Conservation (phyloP, 805 yeast genomes). For the Nakazawaea ishiwadae region DNA sequence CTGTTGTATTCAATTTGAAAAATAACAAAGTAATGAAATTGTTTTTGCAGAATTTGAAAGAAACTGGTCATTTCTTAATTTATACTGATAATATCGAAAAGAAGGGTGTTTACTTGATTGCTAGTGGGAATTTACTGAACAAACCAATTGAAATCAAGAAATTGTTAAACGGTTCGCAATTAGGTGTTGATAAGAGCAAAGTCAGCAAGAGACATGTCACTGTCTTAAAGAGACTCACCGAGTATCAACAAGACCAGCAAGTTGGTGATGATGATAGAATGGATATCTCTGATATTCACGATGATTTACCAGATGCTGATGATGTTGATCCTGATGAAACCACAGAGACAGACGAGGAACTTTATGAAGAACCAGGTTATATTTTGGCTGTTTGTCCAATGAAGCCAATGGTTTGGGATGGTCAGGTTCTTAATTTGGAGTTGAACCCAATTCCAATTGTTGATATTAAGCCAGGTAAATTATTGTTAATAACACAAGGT, state of each 20-base stretch:
- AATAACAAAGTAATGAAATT: constrained; percentile 38
- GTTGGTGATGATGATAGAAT: constrained; percentile 5
- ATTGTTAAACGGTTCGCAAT: constrained; percentile 39
- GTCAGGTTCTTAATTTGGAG: constrained; percentile 57
- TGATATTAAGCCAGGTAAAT: constrained; percentile 63
- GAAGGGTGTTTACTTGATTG: constrained; percentile 77
- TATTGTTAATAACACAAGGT: constrained; percentile 65
- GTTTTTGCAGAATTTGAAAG: constrained; percentile 53
- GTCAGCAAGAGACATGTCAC: constrained; percentile 28
- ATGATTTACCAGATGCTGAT: constrained; percentile 24
- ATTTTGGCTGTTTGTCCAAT: constrained; percentile 71
- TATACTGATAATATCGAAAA: constrained; percentile 69
- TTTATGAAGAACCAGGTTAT: constrained; percentile 47
- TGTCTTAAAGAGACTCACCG: constrained; percentile 24
- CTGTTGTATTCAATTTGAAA: constrained; percentile 55
- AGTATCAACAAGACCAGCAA: constrained; percentile 15
- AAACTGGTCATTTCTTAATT: constrained; percentile 69
- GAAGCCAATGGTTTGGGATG: constrained; percentile 90
- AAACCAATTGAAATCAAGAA: constrained; percentile 38
- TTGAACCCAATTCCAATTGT: constrained; percentile 42
- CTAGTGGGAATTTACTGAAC: constrained; percentile 50
- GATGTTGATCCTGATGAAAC: constrained; percentile 20
- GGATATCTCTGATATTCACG: constrained; percentile 14
- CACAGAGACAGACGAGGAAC: constrained; percentile 17
- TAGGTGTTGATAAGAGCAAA: constrained; percentile 45